Evolutionary conservation across 2,329 filamentous ascomycete genomes (phyloP).

Genomic region (Rugonectria rugulosa): DNA sequence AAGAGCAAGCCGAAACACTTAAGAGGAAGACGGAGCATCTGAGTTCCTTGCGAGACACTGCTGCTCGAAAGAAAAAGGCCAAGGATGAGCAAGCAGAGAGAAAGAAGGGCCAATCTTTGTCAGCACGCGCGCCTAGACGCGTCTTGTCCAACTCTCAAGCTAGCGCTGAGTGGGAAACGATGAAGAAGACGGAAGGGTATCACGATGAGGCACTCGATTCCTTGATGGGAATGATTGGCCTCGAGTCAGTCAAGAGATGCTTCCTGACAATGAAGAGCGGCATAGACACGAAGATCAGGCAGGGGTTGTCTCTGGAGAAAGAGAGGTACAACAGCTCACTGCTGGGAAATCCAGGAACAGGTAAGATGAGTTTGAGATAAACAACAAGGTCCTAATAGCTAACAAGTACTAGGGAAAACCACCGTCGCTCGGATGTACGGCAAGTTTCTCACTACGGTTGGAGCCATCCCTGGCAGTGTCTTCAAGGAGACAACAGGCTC

Average conservation of each 20-base stretch:
- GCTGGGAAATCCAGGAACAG: conserved; percentile 79
- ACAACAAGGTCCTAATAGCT: not conserved
- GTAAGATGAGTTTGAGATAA: conserved; percentile 45
- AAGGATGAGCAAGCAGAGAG: conserved; percentile 14
- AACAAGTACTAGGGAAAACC: conserved; percentile 62
- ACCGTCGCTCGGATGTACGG: conserved; percentile 77
- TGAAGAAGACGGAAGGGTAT: conserved; percentile 62
- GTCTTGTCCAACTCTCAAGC: conserved; percentile 37
- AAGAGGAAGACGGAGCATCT: conserved; percentile 57
- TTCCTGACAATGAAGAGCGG: conserved; percentile 70
- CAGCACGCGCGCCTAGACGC: not conserved
- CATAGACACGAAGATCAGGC: conserved; percentile 67
- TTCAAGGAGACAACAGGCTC: conserved; percentile 76
- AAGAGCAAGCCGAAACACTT: conserved; percentile 52
- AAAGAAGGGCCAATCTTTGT: not conserved
- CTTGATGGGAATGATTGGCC: conserved; percentile 74
- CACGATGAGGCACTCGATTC: conserved; percentile 63
- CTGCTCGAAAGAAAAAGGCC: conserved; percentile 26
- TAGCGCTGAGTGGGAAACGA: conserved; percentile 65
- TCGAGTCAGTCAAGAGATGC: conserved; percentile 72
- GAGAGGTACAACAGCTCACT: conserved; percentile 70
- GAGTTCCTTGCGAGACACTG: conserved; percentile 45
- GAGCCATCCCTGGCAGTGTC: conserved; percentile 64
- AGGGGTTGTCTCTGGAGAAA: conserved; percentile 59
- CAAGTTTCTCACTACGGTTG: conserved; percentile 67